A percentile compares a stretch with the other conserved stretches of the same genome.
Evolutionary conservation across 192 early-diverging fungal genomes (phyloP).

Genomic region (Coemansia sp.): DNA sequence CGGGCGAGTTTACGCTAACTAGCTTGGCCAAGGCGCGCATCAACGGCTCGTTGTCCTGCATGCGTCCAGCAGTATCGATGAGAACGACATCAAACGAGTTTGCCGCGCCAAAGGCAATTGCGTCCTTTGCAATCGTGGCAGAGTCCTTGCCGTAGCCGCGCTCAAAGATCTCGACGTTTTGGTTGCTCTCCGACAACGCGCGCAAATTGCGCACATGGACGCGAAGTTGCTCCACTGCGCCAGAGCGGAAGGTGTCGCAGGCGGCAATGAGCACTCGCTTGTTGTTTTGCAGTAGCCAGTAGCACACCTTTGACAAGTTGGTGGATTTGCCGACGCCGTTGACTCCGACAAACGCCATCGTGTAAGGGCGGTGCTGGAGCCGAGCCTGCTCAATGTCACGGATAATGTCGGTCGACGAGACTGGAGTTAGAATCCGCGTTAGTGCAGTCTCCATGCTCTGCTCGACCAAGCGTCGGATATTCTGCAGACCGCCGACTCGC

Average conservation of each 20-base stretch:
- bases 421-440: constrained; percentile 83
- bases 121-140: constrained; percentile 92
- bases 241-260: constrained; percentile 94
- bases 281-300: constrained; percentile 93
- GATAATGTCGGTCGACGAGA: constrained; percentile 84
- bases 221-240: constrained; percentile 92
- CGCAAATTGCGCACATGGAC: constrained; percentile 86
- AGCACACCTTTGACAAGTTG: constrained; percentile 91
- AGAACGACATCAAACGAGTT: constrained; percentile 86
- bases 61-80: constrained; percentile 94
- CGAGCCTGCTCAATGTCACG: constrained; percentile 79
- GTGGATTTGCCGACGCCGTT: constrained; percentile 95
- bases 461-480: constrained; percentile 68
- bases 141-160: constrained; percentile 97
- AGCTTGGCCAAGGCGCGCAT: constrained; percentile 96
- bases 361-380: constrained; percentile 74
- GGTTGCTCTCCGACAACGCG: constrained; percentile 61
- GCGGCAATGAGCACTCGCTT: constrained; percentile 88
- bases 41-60: constrained; percentile 98
- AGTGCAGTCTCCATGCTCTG: constrained; percentile 81
- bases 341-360: constrained; percentile 90
- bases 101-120: constrained; percentile 72
- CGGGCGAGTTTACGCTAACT: constrained; percentile 84
- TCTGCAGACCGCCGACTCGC: constrained; percentile 73
- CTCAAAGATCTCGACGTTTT: constrained; percentile 85